phyloP scores from a whole-genome alignment of 441 rosid genomes.

The Pelargonium cotyledonis region DNA sequence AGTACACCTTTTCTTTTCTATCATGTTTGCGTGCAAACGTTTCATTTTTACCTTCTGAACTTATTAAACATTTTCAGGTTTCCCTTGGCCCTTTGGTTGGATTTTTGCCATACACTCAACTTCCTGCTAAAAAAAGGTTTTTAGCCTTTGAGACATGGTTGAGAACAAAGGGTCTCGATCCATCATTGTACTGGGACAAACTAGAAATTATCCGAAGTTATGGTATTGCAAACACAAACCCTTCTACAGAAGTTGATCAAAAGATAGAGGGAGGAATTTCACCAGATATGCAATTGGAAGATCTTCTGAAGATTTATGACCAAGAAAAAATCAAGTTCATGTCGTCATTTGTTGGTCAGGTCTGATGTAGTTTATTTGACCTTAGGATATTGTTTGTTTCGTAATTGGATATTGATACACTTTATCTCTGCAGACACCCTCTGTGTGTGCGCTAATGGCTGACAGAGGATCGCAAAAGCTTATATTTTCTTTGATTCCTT shows the following conservation, averaged over 20 bases:
- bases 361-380: slow-evolving; percentile 27
- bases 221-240: slow-evolving; percentile 33
- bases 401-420: slow-evolving; percentile 10
- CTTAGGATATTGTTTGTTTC: slow-evolving; percentile 13
- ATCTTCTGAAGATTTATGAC: slow-evolving; percentile 74
- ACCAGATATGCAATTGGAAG: slow-evolving; percentile 68
- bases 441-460: slow-evolving; percentile 50
- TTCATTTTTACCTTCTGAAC: slow-evolving; percentile 13
- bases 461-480: slow-evolving; percentile 63
- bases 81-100: slow-evolving; percentile 82
- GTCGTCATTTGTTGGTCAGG: slow-evolving; percentile 85
- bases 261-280: slow-evolving; percentile 37
- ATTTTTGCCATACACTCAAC: slow-evolving; percentile 79
- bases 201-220: slow-evolving; percentile 59
- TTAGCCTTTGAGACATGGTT: slow-evolving; percentile 89
- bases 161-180: slow-evolving; percentile 79
- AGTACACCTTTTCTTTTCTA: slow-evolving; percentile 9
- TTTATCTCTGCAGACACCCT: slow-evolving; percentile 52
- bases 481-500: slow-evolving; percentile 72
- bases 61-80: slow-evolving; percentile 42
- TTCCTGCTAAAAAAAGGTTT: slow-evolving; percentile 70
- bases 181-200: slow-evolving; percentile 56
- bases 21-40: slow-evolving; percentile 15
- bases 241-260: slow-evolving; percentile 31
- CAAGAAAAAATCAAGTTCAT: slow-evolving; percentile 76